These are phyloP conservation scores for Suhomyces terraborum DNA, from an alignment of 1,139 yeast species.

Conservation along the genomic window DNA sequence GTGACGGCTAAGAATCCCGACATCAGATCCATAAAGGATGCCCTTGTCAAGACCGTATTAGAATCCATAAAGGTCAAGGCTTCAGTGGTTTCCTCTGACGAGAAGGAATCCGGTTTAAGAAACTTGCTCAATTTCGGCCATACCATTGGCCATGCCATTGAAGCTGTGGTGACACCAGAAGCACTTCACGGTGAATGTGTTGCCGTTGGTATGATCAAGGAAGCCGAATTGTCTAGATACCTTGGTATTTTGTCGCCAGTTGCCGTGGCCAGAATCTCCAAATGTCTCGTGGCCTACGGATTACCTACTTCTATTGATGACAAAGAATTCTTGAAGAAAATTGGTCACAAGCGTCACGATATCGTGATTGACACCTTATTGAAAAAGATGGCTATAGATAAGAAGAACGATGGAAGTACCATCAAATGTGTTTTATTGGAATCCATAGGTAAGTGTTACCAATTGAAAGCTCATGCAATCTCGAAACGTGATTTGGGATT, in stretches of 20 bases:
- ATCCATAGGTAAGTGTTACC: constrained; percentile 85
- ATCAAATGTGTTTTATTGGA: constrained; percentile 85
- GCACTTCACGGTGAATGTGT: constrained; percentile 98
- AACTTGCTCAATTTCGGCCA: constrained; percentile 95
- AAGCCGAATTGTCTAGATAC: constrained; percentile 91
- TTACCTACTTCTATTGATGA: constrained; percentile 82
- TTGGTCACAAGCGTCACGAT: constrained; percentile 58
- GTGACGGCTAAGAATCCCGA: constrained; percentile 51
- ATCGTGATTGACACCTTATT: constrained; percentile 74
- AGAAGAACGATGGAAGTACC: constrained; percentile 90
- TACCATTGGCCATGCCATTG: constrained; percentile 97
- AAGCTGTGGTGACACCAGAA: constrained; percentile 93
- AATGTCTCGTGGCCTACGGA: constrained; percentile 81
- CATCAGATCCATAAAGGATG: constrained; percentile 66
- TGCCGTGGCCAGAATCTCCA: constrained; percentile 87
- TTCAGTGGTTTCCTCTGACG: constrained; percentile 90
- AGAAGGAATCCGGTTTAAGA: constrained; percentile 92
- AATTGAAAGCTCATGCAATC: constrained; percentile 83
- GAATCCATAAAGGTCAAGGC: constrained; percentile 93
- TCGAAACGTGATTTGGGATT: constrained; percentile 78
- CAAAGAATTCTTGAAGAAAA: constrained; percentile 59
- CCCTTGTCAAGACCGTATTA: constrained; percentile 74
- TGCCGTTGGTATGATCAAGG: constrained; percentile 89
- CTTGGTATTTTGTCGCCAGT: constrained; percentile 87
- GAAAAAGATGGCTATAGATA: constrained; percentile 90